Conservation (phyloP, 257 asterid species). For the Fraxinus anomala region DNA sequence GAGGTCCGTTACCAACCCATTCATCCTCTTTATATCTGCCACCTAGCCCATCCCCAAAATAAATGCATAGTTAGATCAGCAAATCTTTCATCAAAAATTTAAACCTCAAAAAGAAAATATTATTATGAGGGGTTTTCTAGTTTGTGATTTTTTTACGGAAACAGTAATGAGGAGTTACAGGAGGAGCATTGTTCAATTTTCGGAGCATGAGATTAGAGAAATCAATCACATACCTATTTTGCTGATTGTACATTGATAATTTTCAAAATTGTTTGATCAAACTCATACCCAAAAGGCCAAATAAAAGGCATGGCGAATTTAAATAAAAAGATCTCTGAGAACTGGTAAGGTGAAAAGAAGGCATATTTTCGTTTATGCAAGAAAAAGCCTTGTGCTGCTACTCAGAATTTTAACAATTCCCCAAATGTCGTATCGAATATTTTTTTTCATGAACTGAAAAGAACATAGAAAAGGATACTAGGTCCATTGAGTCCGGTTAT, state of each 20-base stretch:
- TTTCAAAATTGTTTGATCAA: neutral
- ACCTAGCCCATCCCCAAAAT: conserved; percentile 49
- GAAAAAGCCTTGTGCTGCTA: neutral
- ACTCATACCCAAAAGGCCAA: conserved; percentile 20
- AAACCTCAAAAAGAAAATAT: neutral
- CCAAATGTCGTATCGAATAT: neutral
- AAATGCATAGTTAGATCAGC: conserved; percentile 3
- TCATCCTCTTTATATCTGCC: conserved; percentile 76
- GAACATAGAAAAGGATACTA: neutral
- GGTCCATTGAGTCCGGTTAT: neutral
- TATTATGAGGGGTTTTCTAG: neutral
- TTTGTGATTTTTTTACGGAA: neutral
- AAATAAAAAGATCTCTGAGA: neutral
- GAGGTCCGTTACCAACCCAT: conserved; percentile 83
- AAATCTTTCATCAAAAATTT: neutral
- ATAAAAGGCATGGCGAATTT: neutral
- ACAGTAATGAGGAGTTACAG: neutral
- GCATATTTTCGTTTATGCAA: neutral
- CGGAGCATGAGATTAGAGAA: neutral
- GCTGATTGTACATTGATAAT: neutral
- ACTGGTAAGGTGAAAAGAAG: neutral
- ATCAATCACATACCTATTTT: neutral
- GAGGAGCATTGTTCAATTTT: neutral
- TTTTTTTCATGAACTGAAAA: neutral
- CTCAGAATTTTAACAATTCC: neutral